A percentile compares a stretch with the other conserved stretches of the same genome.
These are phyloP conservation scores for Amphirosellinia nigrospora DNA, from an alignment of 495 filamentous ascomycete species.

Conservation along the genomic window DNA sequence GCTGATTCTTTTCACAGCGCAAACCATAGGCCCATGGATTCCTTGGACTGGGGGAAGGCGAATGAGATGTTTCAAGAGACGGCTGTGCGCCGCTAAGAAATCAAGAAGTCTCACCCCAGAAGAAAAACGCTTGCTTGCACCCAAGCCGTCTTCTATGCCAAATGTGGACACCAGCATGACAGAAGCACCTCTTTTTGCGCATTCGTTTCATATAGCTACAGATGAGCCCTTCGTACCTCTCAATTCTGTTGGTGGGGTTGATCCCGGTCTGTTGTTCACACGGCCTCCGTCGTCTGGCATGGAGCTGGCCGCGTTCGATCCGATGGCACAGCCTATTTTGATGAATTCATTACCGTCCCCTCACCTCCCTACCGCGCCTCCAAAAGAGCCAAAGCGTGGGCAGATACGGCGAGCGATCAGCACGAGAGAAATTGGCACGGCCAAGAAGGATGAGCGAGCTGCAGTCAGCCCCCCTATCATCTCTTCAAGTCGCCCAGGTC, in stretches of 20 bases:
- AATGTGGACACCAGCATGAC: conserved; percentile 43
- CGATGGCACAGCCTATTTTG: conserved; percentile 39
- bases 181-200: conserved; percentile 47
- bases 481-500: conserved; percentile 54
- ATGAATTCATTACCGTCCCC: conserved; percentile 36
- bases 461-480: conserved; percentile 63
- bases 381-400: conserved; percentile 39
- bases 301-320: conserved; percentile 45
- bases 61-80: conserved; percentile 55
- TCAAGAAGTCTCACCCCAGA: conserved; percentile 38
- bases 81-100: conserved; percentile 37
- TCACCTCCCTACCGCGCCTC: conserved; percentile 30
- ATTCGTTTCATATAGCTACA: conserved; percentile 45
- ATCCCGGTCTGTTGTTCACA: conserved; percentile 55
- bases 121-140: conserved; percentile 44
- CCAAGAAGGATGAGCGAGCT: conserved; percentile 47
- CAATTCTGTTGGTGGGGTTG: conserved; percentile 43
- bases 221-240: conserved; percentile 52
- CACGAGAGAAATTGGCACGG: conserved; percentile 43
- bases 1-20: conserved; percentile 45
- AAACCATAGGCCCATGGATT: conserved; percentile 46
- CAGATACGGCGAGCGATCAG: conserved; percentile 52
- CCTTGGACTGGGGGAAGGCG: conserved; percentile 57
- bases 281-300: conserved; percentile 52
- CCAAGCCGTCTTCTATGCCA: conserved; percentile 45